Conservation (phyloP, 495 filamentous ascomycete genomes). For the Cenococcum geophilum region DNA sequence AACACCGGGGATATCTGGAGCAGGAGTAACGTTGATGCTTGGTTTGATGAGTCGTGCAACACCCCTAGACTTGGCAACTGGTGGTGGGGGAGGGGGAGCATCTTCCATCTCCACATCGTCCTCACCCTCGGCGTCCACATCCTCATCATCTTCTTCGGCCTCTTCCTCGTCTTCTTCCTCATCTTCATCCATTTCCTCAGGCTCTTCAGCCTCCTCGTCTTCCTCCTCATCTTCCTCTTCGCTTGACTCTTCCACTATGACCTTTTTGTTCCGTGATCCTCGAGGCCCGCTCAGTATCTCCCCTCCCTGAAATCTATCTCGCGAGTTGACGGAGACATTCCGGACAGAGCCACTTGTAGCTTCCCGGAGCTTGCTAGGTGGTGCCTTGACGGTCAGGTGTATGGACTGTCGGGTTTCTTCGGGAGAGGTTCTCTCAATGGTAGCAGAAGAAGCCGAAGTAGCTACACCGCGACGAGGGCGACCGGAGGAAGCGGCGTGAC, state of each 20-base stretch:
- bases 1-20: constrained; percentile 43
- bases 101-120: constrained; percentile 34
- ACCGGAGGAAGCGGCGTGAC: constrained; percentile 31
- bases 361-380: constrained; percentile 74
- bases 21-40: constrained; percentile 39
- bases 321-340: constrained; percentile 27
- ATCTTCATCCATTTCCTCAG: constrained; percentile 39
- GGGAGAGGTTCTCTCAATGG: constrained; percentile 47
- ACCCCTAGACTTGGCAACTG: constrained; percentile 29
- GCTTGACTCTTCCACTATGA: constrained; percentile 47
- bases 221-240: constrained; percentile 47
- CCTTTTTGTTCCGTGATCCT: constrained; percentile 32
- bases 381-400: constrained; percentile 77
- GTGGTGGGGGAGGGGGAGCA: constrained; percentile 37
- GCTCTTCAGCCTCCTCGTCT: constrained; percentile 53
- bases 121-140: constrained; percentile 46
- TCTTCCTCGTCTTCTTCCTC: constrained; percentile 53
- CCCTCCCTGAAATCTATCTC: constrained; percentile 33
- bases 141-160: constrained; percentile 50
- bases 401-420: constrained; percentile 58
- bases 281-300: constrained; percentile 57
- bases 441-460: constrained; percentile 41
- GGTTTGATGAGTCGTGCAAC: constrained; percentile 28
- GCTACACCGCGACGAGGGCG: constrained; percentile 32
- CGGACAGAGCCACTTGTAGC: constrained; percentile 48